Base-by-base conservation (phyloP, 2,329 filamentous ascomycete species). In the Ophiostoma ulmi region DNA sequence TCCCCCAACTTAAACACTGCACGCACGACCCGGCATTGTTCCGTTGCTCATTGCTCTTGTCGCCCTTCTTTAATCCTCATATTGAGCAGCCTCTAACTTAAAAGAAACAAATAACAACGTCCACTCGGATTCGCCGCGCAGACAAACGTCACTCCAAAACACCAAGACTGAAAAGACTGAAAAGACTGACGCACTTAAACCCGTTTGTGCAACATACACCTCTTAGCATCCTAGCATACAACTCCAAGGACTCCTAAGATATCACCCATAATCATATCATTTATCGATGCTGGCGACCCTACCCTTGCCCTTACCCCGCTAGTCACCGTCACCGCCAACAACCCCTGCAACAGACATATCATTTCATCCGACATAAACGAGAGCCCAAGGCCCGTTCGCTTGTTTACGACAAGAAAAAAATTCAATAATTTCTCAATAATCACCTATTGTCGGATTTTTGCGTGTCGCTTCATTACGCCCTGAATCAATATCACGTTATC, bases 271-370 rank as follows among this genome's bases (percentile, higher is more conserved):
- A 58, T 10, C 52, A 4, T 63, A 36, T 10, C 55, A 26, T 31
- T 26, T 17, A 63, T 63, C 26, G 58, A 63, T 20, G 26, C 58
- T 36, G 58, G 52, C 58, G 26, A 63, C 22, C 11, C 52, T 35
- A 67, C 38, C 11, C 65, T 31, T 31, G 4, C 31, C 31, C 31
- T 31, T 67, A 67, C 65, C 65, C 65, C 65, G 65, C 65, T 41
- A 67, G 65, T 35, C 36, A 31, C 66, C 41, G 44, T 68, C 66
- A 55, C 66, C 41, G 41, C 66, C 66, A 39, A 55, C n/a, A 39
- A 65, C 3, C 63, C 36, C 20, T 39, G 63, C n/a, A n/a, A 22
- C 3, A 36, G 5, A 38, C 20, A 41, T 7, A 11, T n/a, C 41
- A 55, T 52, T 35, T 69, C 6, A 17, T 14, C 36, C 36, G 63